Evolutionary conservation across 2,329 filamentous ascomycete species (phyloP).

Genomic region (Chrysoporthe austroafricana): DNA sequence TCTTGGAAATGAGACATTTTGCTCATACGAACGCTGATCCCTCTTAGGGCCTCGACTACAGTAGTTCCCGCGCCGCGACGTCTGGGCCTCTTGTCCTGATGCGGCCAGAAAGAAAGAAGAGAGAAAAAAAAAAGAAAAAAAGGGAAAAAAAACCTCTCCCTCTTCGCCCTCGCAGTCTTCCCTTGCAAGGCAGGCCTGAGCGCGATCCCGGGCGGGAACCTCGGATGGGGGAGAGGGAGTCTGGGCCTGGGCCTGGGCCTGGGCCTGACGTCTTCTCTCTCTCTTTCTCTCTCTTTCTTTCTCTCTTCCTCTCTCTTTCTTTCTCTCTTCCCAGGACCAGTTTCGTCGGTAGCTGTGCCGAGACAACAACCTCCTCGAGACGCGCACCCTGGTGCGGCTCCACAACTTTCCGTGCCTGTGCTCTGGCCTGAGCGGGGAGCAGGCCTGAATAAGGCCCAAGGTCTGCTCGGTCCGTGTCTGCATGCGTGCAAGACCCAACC

Average conservation of each 20-base stretch:
- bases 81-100: not conserved
- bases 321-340: conserved; percentile 12
- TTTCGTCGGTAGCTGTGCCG: conserved; percentile 26
- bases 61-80: not conserved
- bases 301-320: not conserved
- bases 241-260: too few relatives aligned
- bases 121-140: too few relatives aligned
- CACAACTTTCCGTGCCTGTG: not conserved
- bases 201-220: too few relatives aligned
- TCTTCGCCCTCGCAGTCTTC: not conserved
- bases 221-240: too few relatives aligned
- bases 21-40: conserved; percentile 7
- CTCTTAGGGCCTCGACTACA: not conserved
- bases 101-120: not conserved
- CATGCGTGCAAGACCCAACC: conserved; percentile 4
- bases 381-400: not conserved
- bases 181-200: too few relatives aligned
- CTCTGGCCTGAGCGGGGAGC: not conserved
- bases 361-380: conserved; percentile 2
- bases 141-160: too few relatives aligned
- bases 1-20: conserved; percentile 23
- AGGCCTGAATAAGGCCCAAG: not conserved
- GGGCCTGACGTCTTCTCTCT: not conserved
- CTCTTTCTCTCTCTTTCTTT: not conserved
- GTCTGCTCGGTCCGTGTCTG: conserved; percentile 4